Evolutionary conservation across 192 early-diverging fungal genomes (phyloP).

Genomic region (Phlyctochytrium bullatum): DNA sequence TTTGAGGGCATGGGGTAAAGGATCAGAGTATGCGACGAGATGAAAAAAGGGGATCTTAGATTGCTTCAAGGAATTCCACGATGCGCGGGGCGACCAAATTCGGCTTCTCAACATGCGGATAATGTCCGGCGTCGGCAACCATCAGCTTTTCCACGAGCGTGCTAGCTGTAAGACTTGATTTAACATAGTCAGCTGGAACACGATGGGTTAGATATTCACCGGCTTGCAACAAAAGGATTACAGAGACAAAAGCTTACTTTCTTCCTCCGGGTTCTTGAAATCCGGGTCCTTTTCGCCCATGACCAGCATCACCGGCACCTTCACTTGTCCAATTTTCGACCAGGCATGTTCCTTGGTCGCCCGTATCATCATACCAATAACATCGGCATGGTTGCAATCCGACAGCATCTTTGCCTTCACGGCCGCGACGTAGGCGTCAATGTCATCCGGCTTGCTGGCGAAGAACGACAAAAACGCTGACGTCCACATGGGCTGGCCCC

Average conservation of each 20-base stretch:
- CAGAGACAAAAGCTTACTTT: constrained; percentile 15
- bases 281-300: constrained; percentile 34
- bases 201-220: too few species aligned
- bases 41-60: neutral
- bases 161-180: neutral
- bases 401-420: constrained; percentile 15
- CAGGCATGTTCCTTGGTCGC: constrained; percentile 19
- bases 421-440: constrained; percentile 22
- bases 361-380: constrained; percentile 19
- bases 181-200: too few species aligned
- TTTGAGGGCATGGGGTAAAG: too few species aligned
- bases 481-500: constrained; percentile 27
- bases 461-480: constrained; percentile 19
- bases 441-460: constrained; percentile 20
- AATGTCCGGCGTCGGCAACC: constrained; percentile 22
- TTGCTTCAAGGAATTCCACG: neutral
- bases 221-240: too few species aligned
- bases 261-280: constrained; percentile 25
- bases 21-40: too few species aligned
- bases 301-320: constrained; percentile 19
- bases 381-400: constrained; percentile 16
- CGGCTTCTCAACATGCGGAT: constrained; percentile 12
- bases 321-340: neutral
- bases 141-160: neutral
- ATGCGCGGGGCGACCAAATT: neutral